A percentile compares a stretch with the other conserved stretches of the same genome.
Evolutionary conservation across 331 rosid species (phyloP).

Genomic region (Rosa hybrid): DNA sequence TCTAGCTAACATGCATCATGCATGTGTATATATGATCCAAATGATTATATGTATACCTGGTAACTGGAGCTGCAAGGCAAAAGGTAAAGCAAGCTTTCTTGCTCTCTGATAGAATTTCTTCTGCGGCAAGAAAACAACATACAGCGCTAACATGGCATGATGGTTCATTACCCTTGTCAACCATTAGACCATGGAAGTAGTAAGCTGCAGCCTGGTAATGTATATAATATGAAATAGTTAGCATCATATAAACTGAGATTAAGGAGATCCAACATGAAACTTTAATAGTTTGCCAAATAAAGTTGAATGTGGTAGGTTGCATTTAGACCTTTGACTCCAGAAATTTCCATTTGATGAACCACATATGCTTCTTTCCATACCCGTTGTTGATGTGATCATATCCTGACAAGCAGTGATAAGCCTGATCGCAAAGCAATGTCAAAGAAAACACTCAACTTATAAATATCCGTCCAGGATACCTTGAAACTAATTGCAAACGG

Average conservation of each 20-base stretch:
- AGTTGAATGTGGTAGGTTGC: background rate
- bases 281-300: background rate
- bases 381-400: constrained; percentile 48
- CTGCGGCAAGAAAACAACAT: constrained; percentile 92
- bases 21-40: background rate
- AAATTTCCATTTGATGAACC: constrained; percentile 90
- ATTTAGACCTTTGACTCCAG: constrained; percentile 74
- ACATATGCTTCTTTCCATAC: constrained; percentile 65
- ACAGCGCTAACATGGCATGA: constrained; percentile 61
- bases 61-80: constrained; percentile 86
- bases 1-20: background rate
- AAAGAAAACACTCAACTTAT: background rate
- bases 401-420: constrained; percentile 69
- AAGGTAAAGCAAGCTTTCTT: constrained; percentile 82
- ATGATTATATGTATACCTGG: constrained; percentile 53
- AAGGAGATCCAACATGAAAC: background rate
- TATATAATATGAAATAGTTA: background rate
- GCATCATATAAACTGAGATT: background rate
- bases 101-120: constrained; percentile 77
- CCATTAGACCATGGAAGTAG: constrained; percentile 87
- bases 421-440: constrained; percentile 36
- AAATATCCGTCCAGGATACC: background rate
- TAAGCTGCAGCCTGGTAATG: constrained; percentile 82
- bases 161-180: constrained; percentile 85
- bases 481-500: background rate